phyloP scores from a whole-genome alignment of 2,329 filamentous ascomycete species.

The Talaromyces albobiverticillius region DNA sequence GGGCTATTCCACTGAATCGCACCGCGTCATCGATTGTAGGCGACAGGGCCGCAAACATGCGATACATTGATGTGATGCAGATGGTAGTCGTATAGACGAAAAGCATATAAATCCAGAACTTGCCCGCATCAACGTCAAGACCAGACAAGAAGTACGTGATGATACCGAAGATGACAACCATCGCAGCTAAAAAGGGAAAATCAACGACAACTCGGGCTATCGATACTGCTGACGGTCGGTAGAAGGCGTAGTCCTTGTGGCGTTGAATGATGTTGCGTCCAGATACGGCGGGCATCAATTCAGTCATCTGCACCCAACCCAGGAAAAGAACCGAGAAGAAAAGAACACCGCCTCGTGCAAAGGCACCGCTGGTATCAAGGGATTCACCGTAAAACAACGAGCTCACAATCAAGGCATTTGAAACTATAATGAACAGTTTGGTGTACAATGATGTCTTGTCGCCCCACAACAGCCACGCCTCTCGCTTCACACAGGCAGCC shows the following conservation, averaged over 20 bases:
- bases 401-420: slow-evolving; percentile 71
- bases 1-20: slow-evolving; percentile 58
- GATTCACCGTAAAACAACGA: slow-evolving; percentile 72
- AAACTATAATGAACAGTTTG: slow-evolving; percentile 74
- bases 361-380: slow-evolving; percentile 59
- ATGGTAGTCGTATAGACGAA: slow-evolving; percentile 64
- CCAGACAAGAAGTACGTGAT: slow-evolving; percentile 65
- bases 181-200: slow-evolving; percentile 57
- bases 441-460: slow-evolving; percentile 73
- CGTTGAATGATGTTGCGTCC: slow-evolving; percentile 68
- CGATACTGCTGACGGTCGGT: slow-evolving; percentile 64
- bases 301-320: slow-evolving; percentile 70
- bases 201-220: slow-evolving; percentile 63
- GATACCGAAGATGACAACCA: slow-evolving; percentile 59
- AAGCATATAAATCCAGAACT: slow-evolving; percentile 66
- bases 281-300: slow-evolving; percentile 73
- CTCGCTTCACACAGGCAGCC: slow-evolving; percentile 58
- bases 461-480: slow-evolving; percentile 75
- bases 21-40: slow-evolving; percentile 65
- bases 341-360: slow-evolving; percentile 60
- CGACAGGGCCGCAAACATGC: slow-evolving; percentile 64
- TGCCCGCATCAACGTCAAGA: slow-evolving; percentile 57
- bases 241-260: slow-evolving; percentile 67
- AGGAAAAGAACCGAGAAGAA: slow-evolving; percentile 69
- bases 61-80: slow-evolving; percentile 62